Percentiles rank a stretch among this genome's conserved stretches.
phyloP scores from a whole-genome alignment of 345 rosid species.

The Atalantia buxifolia region DNA sequence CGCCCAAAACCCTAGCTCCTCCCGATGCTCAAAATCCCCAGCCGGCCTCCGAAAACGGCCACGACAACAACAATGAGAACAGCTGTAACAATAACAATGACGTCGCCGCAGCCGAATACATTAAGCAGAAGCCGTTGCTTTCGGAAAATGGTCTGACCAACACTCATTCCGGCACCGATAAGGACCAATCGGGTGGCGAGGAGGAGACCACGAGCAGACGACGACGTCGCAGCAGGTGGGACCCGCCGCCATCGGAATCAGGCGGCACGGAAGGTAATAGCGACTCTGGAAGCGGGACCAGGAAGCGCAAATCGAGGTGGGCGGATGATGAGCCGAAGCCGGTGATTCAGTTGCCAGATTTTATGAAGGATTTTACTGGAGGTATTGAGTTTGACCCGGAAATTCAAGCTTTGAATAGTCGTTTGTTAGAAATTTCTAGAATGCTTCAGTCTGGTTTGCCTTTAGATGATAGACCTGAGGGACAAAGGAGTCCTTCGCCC shows the following conservation, averaged over 20 bases:
- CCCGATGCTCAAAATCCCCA: slow-evolving; percentile 6
- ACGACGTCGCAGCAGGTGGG: slow-evolving; percentile 86
- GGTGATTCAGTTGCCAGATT: slow-evolving; percentile 81
- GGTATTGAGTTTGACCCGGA: slow-evolving; percentile 96
- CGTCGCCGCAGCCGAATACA: slow-evolving; percentile 16
- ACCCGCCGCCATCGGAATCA: slow-evolving; percentile 63
- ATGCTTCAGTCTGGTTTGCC: slow-evolving; percentile 77
- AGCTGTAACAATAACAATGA: slow-evolving; percentile 2
- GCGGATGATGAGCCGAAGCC: slow-evolving; percentile 94
- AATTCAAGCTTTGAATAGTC: slow-evolving; percentile 82
- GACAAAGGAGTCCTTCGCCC: slow-evolving; percentile 94
- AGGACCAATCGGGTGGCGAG: slow-evolving; percentile 77
- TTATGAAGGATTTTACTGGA: slow-evolving; percentile 82
- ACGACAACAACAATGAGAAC: not conserved
- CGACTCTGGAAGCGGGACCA: slow-evolving; percentile 49
- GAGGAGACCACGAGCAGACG: slow-evolving; percentile 80
- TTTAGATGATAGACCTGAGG: slow-evolving; percentile 85
- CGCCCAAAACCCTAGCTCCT: slow-evolving; percentile 12
- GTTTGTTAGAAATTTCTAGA: slow-evolving; percentile 77
- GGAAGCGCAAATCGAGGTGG: slow-evolving; percentile 91
- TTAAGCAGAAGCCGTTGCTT: slow-evolving; percentile 32
- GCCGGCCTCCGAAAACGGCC: not conserved
- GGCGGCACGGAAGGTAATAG: slow-evolving; percentile 13
- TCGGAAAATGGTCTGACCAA: slow-evolving; percentile 65
- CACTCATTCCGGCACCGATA: slow-evolving; percentile 58